Evolutionary conservation across 257 asterid genomes (phyloP).

Genomic region (Solanum sejunctum): DNA sequence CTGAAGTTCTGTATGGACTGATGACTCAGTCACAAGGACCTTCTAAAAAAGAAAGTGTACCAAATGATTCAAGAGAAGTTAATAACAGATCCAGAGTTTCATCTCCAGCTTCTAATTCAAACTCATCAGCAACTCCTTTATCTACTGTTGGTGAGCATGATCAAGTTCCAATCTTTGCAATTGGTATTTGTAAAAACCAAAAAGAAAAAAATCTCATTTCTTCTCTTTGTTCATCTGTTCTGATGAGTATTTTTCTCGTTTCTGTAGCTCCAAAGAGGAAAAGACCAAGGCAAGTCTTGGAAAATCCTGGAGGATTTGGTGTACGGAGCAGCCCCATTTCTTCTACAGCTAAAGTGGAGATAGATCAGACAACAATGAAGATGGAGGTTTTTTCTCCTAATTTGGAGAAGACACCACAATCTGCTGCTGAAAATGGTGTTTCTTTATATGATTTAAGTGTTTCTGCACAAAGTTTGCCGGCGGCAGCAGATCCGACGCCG

Average conservation of each 20-base stretch:
- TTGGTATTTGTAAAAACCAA: not conserved
- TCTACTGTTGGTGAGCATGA: constrained; percentile 60
- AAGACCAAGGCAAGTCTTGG: constrained; percentile 66
- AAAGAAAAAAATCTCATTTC: not conserved
- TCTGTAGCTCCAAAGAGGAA: constrained; percentile 79
- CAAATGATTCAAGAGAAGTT: constrained; percentile 39
- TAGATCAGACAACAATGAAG: constrained; percentile 43
- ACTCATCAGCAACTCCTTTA: constrained; percentile 25
- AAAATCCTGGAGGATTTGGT: constrained; percentile 26
- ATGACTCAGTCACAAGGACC: constrained; percentile 74
- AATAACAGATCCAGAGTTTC: constrained; percentile 47
- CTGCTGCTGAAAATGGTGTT: constrained; percentile 29
- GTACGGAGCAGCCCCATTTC: constrained; percentile 40
- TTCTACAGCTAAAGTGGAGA: constrained; percentile 23
- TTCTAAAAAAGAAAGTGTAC: constrained; percentile 38
- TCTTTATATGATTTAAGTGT: constrained; percentile 17
- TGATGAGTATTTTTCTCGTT: not conserved
- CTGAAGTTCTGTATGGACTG: constrained; percentile 80
- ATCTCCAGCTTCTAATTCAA: constrained; percentile 60
- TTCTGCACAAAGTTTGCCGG: constrained; percentile 17
- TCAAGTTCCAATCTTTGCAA: not conserved
- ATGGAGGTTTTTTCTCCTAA: constrained; percentile 34
- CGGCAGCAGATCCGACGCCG: constrained; percentile 7
- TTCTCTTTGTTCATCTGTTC: not conserved
- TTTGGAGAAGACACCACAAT: constrained; percentile 37